Conservation (phyloP, 1,284 basidiomycete genomes). For the Psilocybe mexicana region DNA sequence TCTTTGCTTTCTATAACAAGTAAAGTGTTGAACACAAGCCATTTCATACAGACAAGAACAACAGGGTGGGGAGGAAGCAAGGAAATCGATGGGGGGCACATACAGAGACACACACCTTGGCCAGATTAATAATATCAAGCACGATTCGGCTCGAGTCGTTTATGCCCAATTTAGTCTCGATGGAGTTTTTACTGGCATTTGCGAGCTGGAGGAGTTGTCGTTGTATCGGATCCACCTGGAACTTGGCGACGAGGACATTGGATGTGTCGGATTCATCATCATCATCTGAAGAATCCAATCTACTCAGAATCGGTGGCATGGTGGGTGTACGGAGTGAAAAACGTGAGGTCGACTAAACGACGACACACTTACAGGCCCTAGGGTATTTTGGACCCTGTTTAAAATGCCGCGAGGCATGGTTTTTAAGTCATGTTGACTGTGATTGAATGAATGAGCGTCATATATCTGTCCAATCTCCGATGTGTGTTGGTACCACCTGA, state of each 20-base stretch:
- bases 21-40: too few relatives aligned
- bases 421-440: conserved; percentile 1
- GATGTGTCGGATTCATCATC: neutral
- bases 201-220: conserved; percentile 11
- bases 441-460: neutral
- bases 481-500: conserved; percentile 13
- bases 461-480: conserved; percentile 8
- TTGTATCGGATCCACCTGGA: conserved; percentile 2
- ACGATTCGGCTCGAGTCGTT: conserved; percentile 18
- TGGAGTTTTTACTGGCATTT: conserved; percentile 6
- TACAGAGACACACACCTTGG: conserved; percentile 15
- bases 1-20: conserved; percentile 19
- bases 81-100: neutral
- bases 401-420: neutral
- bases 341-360: neutral
- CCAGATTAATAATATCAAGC: conserved; percentile 20
- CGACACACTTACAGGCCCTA: neutral
- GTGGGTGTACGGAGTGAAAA: conserved; percentile 7
- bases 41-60: neutral
- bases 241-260: neutral
- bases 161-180: conserved; percentile 19
- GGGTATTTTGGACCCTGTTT: neutral
- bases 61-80: neutral
- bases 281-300: conserved; percentile 6
- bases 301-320: conserved; percentile 3